Percentiles rank a stretch among this genome's conserved stretches.
Conservation (phyloP, 2,329 filamentous ascomycete genomes). For the Aspergillus sp. region DNA sequence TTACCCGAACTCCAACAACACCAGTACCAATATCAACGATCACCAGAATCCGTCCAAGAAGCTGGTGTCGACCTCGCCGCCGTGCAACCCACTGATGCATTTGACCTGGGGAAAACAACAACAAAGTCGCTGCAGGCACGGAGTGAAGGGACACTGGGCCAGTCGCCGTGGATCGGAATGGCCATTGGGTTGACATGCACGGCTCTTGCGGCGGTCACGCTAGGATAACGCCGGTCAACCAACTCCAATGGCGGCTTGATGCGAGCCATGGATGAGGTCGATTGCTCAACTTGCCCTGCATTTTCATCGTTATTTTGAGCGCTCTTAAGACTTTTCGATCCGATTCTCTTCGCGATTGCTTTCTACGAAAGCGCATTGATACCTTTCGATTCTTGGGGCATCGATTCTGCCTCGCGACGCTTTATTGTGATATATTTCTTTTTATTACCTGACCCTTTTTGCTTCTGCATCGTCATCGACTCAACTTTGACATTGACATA, state of each 20-base stretch:
- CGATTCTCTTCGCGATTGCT: no score
- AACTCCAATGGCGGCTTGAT: neutral
- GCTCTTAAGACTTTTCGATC: no score
- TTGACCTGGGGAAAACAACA: conserved; percentile 1
- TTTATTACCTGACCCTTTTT: neutral
- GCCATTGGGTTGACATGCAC: conserved; percentile 35
- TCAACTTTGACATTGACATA: conserved; percentile 4
- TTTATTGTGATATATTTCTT: neutral
- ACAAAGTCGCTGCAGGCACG: conserved; percentile 25
- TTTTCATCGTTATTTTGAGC: no score
- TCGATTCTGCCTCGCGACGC: no score
- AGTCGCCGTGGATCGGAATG: conserved; percentile 38
- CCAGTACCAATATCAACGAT: neutral
- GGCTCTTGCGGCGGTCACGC: conserved; percentile 32
- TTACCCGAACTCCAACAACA: conserved; percentile 5
- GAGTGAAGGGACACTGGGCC: conserved; percentile 33
- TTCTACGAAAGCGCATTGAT: no score
- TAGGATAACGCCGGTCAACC: conserved; percentile 20
- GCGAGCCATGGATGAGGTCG: no score
- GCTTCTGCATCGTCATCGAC: no score
- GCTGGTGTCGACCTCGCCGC: neutral
- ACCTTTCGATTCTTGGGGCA: no score
- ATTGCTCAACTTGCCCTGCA: no score
- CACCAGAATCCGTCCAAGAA: neutral
- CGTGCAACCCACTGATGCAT: neutral